Evolutionary conservation across 2,329 filamentous ascomycete genomes (phyloP).

Genomic region (Ploettnerulaceae sp.): DNA sequence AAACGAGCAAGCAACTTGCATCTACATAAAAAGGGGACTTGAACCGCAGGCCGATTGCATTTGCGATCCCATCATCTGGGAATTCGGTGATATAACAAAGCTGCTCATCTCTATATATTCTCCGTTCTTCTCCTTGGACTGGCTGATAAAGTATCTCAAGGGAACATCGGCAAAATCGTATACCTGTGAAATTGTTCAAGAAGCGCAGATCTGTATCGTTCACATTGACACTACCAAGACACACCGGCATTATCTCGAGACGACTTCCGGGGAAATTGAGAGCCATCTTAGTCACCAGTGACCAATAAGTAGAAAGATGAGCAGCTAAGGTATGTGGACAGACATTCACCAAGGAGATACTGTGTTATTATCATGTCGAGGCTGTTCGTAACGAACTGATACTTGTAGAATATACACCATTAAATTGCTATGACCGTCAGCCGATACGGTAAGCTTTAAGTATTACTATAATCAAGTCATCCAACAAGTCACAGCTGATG

Average conservation of each 20-base stretch:
- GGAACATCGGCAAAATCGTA: not conserved
- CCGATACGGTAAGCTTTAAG: not conserved
- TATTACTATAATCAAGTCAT: not conserved
- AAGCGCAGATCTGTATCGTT: not conserved
- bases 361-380: not conserved
- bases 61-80: not conserved
- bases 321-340: not conserved
- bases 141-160: conserved; percentile 1
- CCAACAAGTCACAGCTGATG: not conserved
- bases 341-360: not conserved
- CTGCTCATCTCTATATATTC: not conserved
- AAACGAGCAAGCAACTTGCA: not conserved
- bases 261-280: not conserved
- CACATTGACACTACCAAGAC: not conserved
- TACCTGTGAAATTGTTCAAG: not conserved
- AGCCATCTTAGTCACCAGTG: not conserved
- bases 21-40: conserved; percentile 1
- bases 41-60: not conserved
- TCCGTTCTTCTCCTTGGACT: not conserved
- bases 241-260: conserved; percentile 1
- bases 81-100: not conserved
- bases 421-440: not conserved
- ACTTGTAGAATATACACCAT: too few relatives aligned
- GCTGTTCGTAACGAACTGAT: not conserved
- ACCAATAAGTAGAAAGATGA: conserved; percentile 1